Conservation (phyloP, 768 basidiomycete genomes). For the Cystobasidium ongulense region DNA sequence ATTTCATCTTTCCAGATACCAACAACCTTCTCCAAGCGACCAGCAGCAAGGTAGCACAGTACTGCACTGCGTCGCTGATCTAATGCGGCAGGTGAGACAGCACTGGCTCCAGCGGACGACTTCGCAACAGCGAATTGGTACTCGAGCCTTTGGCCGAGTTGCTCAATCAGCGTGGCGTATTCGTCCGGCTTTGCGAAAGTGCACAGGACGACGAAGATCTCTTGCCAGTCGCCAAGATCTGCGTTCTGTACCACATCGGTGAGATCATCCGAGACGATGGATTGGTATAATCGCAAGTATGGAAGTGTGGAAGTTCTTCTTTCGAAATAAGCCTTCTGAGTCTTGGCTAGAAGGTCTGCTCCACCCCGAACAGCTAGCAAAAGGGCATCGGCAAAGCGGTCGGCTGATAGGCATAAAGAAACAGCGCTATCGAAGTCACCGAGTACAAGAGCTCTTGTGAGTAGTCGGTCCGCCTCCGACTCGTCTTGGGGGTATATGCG, state of each 20-base stretch:
- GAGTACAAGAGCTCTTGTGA: conserved; percentile 86
- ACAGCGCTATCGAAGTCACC: conserved; percentile 95
- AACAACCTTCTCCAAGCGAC: conserved; percentile 74
- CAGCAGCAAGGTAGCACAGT: conserved; percentile 84
- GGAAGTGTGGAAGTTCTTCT: conserved; percentile 64
- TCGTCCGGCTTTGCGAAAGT: conserved; percentile 81
- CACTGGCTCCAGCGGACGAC: conserved; percentile 49
- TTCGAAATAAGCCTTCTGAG: conserved; percentile 90
- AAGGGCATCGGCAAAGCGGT: conserved; percentile 89
- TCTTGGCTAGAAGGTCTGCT: conserved; percentile 70
- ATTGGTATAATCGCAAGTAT: conserved; percentile 88
- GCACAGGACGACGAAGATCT: conserved; percentile 91
- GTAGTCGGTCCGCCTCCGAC: conserved; percentile 72
- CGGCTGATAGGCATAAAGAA: conserved; percentile 74
- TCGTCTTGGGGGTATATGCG: conserved; percentile 81
- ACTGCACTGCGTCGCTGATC: conserved; percentile 77
- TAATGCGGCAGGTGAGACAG: conserved; percentile 41
- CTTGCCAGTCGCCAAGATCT: conserved; percentile 86
- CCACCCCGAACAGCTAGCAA: conserved; percentile 86
- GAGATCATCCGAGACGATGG: conserved; percentile 83
- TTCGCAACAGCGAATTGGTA: conserved; percentile 61
- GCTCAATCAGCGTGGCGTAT: conserved; percentile 77
- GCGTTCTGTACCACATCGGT: conserved; percentile 93
- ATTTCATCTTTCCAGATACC: conserved; percentile 88
- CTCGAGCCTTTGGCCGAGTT: conserved; percentile 82